Conservation (phyloP, 2,329 filamentous ascomycete genomes). For the Coniochaeta pulveracea region DNA sequence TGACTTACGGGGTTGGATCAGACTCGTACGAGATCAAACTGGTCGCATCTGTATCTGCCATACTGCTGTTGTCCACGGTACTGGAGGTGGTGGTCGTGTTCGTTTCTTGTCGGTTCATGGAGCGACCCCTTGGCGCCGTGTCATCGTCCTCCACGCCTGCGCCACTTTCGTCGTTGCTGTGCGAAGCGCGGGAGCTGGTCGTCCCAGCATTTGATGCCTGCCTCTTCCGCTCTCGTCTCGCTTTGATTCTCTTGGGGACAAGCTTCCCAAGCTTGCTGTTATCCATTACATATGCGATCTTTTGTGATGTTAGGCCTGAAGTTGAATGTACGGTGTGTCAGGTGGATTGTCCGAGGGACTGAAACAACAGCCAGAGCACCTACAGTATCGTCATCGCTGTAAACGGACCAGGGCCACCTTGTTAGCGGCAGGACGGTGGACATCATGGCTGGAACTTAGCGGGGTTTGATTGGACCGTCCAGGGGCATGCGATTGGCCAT, state of each 20-base stretch:
- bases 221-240: conserved; percentile 36
- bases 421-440: too few species aligned
- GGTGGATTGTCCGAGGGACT: too few species aligned
- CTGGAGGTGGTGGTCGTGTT: conserved; percentile 20
- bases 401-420: too few species aligned
- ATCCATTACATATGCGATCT: too few species aligned
- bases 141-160: background rate
- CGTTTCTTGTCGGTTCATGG: conserved; percentile 14
- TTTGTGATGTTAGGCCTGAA: too few species aligned
- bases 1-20: conserved; percentile 34
- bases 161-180: conserved; percentile 14
- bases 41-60: conserved; percentile 10
- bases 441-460: too few species aligned
- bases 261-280: conserved; percentile 25
- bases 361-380: too few species aligned
- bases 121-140: conserved; percentile 11
- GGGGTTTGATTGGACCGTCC: too few species aligned
- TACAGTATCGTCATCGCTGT: too few species aligned
- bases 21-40: conserved; percentile 38
- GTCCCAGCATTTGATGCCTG: conserved; percentile 27
- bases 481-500: too few species aligned
- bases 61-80: conserved; percentile 13
- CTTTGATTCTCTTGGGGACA: conserved; percentile 37
- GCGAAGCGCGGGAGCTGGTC: too few species aligned
- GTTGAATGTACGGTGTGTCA: too few species aligned